These are phyloP conservation scores for Comarum palustre DNA, from an alignment of 306 rosid species.

Conservation along the genomic window DNA sequence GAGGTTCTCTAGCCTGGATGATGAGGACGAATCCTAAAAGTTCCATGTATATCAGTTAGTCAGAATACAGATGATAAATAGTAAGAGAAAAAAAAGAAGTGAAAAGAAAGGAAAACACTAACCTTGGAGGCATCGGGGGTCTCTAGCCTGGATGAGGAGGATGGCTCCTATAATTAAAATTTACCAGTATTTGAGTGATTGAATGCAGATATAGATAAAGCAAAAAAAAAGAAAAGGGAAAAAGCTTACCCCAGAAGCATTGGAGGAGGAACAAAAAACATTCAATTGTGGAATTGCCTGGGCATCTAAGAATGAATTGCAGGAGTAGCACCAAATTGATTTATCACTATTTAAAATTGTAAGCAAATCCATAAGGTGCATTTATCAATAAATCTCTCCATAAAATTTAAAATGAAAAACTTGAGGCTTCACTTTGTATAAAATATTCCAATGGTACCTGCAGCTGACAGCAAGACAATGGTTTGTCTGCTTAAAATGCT, in stretches of 20 bases:
- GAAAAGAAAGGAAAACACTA: not conserved
- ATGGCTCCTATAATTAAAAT: conserved; percentile 8
- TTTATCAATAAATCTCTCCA: not conserved
- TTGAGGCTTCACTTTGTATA: not conserved
- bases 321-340: conserved; percentile 85
- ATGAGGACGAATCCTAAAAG: not conserved
- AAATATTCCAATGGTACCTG: conserved; percentile 37
- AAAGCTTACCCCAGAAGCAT: not conserved
- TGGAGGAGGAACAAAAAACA: conserved; percentile 16
- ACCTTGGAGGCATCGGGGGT: not conserved
- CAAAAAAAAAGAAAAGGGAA: not conserved
- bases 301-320: conserved; percentile 80
- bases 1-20: conserved; percentile 8
- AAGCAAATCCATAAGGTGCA: not conserved
- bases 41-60: not conserved
- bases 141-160: conserved; percentile 3
- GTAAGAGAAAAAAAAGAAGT: not conserved
- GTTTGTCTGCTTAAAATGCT: conserved; percentile 41
- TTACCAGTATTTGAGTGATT: not conserved
- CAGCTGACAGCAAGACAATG: conserved; percentile 68
- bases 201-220: not conserved
- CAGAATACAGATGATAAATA: not conserved
- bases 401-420: not conserved
- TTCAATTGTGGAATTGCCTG: conserved; percentile 58
- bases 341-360: conserved; percentile 51